Evolutionary conservation across 768 basidiomycete genomes (phyloP).

Genomic region (Tricholoma matsutake): DNA sequence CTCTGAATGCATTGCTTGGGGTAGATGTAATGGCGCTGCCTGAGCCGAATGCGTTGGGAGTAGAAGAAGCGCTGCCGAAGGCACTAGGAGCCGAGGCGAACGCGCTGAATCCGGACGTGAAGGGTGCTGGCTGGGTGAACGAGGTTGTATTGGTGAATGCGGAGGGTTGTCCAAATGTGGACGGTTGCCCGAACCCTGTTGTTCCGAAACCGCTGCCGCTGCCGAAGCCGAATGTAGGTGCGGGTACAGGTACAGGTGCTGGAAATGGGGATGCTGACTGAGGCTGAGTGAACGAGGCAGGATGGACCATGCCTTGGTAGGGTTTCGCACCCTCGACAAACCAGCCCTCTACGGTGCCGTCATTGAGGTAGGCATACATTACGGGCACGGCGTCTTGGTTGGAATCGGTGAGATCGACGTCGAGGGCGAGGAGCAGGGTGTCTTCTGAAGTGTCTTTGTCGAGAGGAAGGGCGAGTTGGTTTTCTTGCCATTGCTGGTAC

Average conservation of each 20-base stretch:
- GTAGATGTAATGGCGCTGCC: constrained; percentile 16
- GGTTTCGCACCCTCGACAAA: constrained; percentile 56
- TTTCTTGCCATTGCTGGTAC: constrained; percentile 50
- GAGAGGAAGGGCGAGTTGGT: constrained; percentile 60
- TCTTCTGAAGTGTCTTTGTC: constrained; percentile 63
- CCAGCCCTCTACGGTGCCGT: constrained; percentile 78
- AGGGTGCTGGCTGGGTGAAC: constrained; percentile 22
- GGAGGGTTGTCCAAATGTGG: constrained; percentile 24
- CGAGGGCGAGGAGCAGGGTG: constrained; percentile 63
- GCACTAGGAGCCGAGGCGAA: constrained; percentile 5
- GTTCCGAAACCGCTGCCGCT: constrained; percentile 9
- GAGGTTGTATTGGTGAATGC: constrained; percentile 18
- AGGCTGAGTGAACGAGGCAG: constrained; percentile 1
- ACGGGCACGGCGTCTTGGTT: constrained; percentile 45
- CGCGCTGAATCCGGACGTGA: constrained; percentile 18
- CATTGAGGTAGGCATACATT: constrained; percentile 73
- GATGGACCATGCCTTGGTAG: constrained; percentile 53
- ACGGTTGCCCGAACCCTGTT: constrained; percentile 26
- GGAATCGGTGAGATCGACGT: constrained; percentile 59
- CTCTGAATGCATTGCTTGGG: constrained; percentile 11
- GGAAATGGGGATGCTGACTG: constrained; percentile 17
- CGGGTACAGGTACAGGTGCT: constrained; percentile 16
- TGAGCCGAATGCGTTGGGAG: constrained; percentile 19
- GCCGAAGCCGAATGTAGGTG: constrained; percentile 11
- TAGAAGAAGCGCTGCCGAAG: constrained; percentile 14